Base-by-base conservation (phyloP, 2,329 filamentous ascomycete genomes). In the Aphanocladium album region DNA sequence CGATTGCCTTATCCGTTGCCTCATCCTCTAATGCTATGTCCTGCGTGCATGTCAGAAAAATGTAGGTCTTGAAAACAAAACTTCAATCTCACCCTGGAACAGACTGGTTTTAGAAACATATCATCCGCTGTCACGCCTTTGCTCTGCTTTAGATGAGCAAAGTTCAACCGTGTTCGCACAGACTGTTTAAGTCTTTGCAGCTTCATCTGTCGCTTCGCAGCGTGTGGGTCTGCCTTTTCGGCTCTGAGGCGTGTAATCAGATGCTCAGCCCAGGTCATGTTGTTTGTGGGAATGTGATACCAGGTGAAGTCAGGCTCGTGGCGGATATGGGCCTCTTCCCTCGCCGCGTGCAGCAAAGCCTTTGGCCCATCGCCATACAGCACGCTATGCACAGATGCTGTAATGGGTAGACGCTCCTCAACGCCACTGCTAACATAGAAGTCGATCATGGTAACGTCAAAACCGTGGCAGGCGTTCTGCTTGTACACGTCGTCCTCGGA, bases 221-320 rank as follows among this genome's bases (percentile, higher is more conserved):
- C 35, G 11, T 16, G 3, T 12, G 35, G 7, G 7, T 11, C 35
- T 6, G 5, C 12, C 16, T 39, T 39, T 11, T 39, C 35, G 11
- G 35, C 12, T 11, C 12, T 39, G 35, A 39, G 6, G 5, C 35
- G 35, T 55, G 43, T 47, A 33, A 45, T 51, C 16, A 50, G 5
- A 23, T 27, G 7, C 61, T 62, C 57, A 14, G 47, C 61, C 61
- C 61, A 60, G 16, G 49, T 35, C 55, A 57, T 54, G 59, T 59
- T 63, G 25, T 63, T 63, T 3, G 49, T 27, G 33, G 62, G 62
- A 19, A 63, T 37, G 23, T 63, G 62, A 47, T 63, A 63, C 62
- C 62, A 63, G 1, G 62, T 63, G 33, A 56, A 63, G 19, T 57
- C 51, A 2, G 62, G 62, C 8, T 21, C 45, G 35, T 27, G 16